phyloP scores from a whole-genome alignment of 192 early-diverging fungal genomes.

The Gamsiella multidivaricata region DNA sequence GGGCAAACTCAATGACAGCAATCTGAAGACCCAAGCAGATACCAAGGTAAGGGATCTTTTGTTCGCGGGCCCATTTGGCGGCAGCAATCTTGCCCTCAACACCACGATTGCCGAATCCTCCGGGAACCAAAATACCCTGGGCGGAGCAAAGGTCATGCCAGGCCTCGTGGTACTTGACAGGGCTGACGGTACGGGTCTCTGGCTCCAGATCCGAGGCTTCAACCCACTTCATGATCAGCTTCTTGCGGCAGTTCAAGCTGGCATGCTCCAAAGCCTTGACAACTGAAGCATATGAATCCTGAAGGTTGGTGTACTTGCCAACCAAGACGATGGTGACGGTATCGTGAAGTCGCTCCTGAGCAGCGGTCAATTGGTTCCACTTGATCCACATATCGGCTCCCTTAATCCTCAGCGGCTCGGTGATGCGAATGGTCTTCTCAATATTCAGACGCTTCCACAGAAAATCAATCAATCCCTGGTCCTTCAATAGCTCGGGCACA shows the following conservation, averaged over 20 bases:
- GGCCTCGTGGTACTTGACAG: conserved; percentile 95
- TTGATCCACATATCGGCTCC: conserved; percentile 78
- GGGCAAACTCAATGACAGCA: conserved; percentile 97
- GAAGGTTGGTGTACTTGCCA: conserved; percentile 96
- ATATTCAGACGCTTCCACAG: conserved; percentile 85
- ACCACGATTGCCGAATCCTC: conserved; percentile 97
- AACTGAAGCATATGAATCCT: conserved; percentile 98
- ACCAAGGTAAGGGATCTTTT: conserved; percentile 95
- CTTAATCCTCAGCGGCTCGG: conserved; percentile 64
- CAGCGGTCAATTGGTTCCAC: conserved; percentile 87
- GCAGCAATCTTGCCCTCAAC: conserved; percentile 96
- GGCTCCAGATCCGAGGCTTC: conserved; percentile 94
- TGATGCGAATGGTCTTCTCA: conserved; percentile 60
- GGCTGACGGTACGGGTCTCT: conserved; percentile 76
- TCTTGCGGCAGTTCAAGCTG: conserved; percentile 83
- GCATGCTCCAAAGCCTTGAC: conserved; percentile 98
- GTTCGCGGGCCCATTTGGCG: conserved; percentile 96
- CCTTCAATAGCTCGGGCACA: conserved; percentile 89
- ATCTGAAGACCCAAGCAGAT: conserved; percentile 98
- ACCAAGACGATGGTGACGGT: conserved; percentile 90
- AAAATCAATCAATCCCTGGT: conserved; percentile 88
- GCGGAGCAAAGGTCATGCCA: conserved; percentile 92
- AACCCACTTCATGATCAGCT: conserved; percentile 89
- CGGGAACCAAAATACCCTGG: conserved; percentile 95
- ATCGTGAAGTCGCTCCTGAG: conserved; percentile 84